Percentiles rank a stretch among this genome's conserved stretches.
These are phyloP conservation scores for Penicillium decumbens DNA, from an alignment of 2,329 filamentous ascomycete species.

Conservation along the genomic window DNA sequence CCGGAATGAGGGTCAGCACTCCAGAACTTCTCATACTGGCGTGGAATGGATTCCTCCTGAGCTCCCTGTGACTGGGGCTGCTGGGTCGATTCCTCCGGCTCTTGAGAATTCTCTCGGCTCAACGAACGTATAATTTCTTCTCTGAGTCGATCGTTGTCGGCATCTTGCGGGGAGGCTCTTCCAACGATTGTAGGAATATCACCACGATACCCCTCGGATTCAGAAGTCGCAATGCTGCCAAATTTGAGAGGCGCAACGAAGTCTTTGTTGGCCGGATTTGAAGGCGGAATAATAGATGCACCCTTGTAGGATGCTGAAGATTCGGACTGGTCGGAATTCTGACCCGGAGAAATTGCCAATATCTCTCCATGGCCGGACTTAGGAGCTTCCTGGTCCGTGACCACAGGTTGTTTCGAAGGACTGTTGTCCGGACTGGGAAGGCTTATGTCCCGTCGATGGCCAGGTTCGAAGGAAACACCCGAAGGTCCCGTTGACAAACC, in stretches of 20 bases:
- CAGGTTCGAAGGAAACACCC: slow-evolving; percentile 45
- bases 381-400: slow-evolving; percentile 44
- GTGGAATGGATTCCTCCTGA: slow-evolving; percentile 29
- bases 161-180: slow-evolving; percentile 36
- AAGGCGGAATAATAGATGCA: slow-evolving; percentile 5
- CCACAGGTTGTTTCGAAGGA: slow-evolving; percentile 55
- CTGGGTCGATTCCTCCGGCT: slow-evolving; percentile 18
- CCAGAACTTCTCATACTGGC: slow-evolving; percentile 39
- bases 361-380: slow-evolving; percentile 45
- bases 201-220: slow-evolving; percentile 14
- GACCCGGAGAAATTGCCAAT: slow-evolving; percentile 36
- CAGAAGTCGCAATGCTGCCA: slow-evolving; percentile 19
- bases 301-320: background rate
- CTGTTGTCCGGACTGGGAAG: slow-evolving; percentile 57
- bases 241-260: slow-evolving; percentile 35
- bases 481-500: slow-evolving; percentile 11
- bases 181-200: slow-evolving; percentile 34
- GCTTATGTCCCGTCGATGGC: slow-evolving; percentile 55
- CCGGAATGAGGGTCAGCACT: slow-evolving; percentile 20
- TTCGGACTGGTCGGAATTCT: slow-evolving; percentile 7
- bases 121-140: slow-evolving; percentile 49
- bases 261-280: slow-evolving; percentile 12
- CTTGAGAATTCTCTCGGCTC: slow-evolving; percentile 37
- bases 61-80: slow-evolving; percentile 17
- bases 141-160: slow-evolving; percentile 44